A percentile compares a stretch with the other conserved stretches of the same genome.
These are phyloP conservation scores for Prillingera fragicola DNA, from an alignment of 1,284 basidiomycete genomes.

Conservation along the genomic window DNA sequence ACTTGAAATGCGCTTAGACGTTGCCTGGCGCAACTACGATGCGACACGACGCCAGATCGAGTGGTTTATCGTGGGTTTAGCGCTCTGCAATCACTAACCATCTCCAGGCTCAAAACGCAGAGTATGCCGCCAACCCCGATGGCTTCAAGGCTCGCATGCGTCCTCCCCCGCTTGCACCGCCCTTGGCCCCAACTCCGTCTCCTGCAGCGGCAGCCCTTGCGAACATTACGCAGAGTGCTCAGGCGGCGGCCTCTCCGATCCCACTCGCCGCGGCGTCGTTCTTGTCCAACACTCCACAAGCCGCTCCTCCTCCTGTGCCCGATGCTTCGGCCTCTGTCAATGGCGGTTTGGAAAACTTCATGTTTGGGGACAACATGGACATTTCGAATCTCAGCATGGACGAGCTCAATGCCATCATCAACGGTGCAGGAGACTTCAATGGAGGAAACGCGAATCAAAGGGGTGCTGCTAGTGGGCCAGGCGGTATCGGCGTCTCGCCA, in stretches of 20 bases:
- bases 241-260: slow-evolving; percentile 21
- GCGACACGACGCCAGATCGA: slow-evolving; percentile 27
- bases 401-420: slow-evolving; percentile 25
- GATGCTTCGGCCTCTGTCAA: not conserved
- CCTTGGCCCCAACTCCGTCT: slow-evolving; percentile 14
- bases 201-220: slow-evolving; percentile 12
- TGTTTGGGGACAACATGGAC: slow-evolving; percentile 10
- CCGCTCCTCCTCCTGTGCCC: not conserved
- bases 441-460: not conserved
- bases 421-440: slow-evolving; percentile 7
- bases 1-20: slow-evolving; percentile 20
- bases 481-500: no score
- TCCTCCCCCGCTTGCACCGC: slow-evolving; percentile 14
- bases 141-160: slow-evolving; percentile 18
- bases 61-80: slow-evolving; percentile 24
- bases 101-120: slow-evolving; percentile 11
- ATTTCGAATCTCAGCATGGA: slow-evolving; percentile 17
- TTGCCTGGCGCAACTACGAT: slow-evolving; percentile 29
- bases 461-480: no score
- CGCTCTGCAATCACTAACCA: slow-evolving; percentile 1
- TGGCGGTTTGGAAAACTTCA: slow-evolving; percentile 4
- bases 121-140: slow-evolving; percentile 15
- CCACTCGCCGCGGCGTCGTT: slow-evolving; percentile 21
- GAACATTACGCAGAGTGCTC: slow-evolving; percentile 8
- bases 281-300: slow-evolving; percentile 11